Evolutionary conservation across 139 green algal species (phyloP), one percentile per base, ranked within the genome.

Genomic region (Spirogloea muscicola): DNA sequence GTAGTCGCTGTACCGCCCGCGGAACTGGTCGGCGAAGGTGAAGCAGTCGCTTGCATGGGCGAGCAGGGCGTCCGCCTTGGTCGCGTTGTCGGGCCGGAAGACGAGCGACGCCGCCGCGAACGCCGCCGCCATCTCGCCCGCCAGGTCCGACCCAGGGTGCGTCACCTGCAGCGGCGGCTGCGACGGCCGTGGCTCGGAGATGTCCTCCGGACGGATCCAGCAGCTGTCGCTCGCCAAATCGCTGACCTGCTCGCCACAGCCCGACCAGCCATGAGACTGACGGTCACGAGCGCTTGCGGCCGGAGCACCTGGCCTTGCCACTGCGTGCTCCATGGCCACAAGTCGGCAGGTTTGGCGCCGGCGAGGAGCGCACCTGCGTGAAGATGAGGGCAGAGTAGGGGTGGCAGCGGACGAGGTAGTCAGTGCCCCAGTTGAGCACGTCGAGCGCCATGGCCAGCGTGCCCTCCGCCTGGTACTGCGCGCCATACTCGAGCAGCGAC

Each of bases 361-460:
- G 43, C 10, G 43, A 13, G 13, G 43, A 51, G 43, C 74, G 2
- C 5, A 89, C 85, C 81, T 89, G 84, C 18, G 81, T 82, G 13
- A 84, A 86, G 21, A 87, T 84, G 18, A 71, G 34, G 38, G 83
- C 75, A 25, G 81, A 13, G 70, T 77, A 72, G 25, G 10, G 33
- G 18, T 41, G 25, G n/a, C n/a, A n/a, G 21, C 25, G 88, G 18
- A 89, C 67, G 40, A 93, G 69, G 72, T 90, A 93, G 65, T 93
- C 87, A 7, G 81, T 55, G 4, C 82, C 88, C 87, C 87, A 93
- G 18, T 79, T 66, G 34, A 94, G 75, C 36, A 67, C 86, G 34
- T 78, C 61, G n/a, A 74, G 49, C 5, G 72, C 46, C 39, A 33
- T 44, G 21, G 42, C 25, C 18, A 51, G 31, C 25, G 31, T 59